Conservation (phyloP, 495 filamentous ascomycete genomes). For the Neurospora sp. region DNA sequence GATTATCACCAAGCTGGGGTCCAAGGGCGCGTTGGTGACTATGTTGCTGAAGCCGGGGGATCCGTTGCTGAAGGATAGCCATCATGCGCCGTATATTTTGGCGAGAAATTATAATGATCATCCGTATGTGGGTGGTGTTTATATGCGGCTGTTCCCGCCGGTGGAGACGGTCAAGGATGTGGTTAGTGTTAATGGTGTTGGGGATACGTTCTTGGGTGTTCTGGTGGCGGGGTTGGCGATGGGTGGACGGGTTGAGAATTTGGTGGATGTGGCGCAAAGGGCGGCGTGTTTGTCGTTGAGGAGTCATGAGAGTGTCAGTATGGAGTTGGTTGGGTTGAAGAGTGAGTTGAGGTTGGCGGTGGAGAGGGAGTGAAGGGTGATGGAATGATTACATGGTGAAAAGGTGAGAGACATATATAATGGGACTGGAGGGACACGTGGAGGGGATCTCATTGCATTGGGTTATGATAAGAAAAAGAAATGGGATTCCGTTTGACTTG, state of each 20-base stretch:
- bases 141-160: conserved; percentile 70
- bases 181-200: conserved; percentile 87
- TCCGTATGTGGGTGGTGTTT: conserved; percentile 62
- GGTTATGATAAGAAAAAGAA: background rate
- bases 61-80: conserved; percentile 47
- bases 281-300: conserved; percentile 68
- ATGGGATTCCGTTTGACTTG: background rate
- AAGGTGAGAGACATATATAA: background rate
- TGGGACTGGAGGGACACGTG: background rate
- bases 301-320: conserved; percentile 60
- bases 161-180: conserved; percentile 58
- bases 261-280: conserved; percentile 55
- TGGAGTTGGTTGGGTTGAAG: conserved; percentile 29
- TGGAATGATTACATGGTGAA: background rate
- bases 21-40: conserved; percentile 68
- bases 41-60: conserved; percentile 57
- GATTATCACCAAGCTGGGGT: conserved; percentile 76
- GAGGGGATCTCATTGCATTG: background rate
- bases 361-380: background rate
- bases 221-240: conserved; percentile 55
- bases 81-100: conserved; percentile 58
- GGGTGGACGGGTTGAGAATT: conserved; percentile 37
- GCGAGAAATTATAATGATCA: conserved; percentile 43
- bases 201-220: conserved; percentile 85
- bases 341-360: conserved; percentile 18